Conservation (phyloP, 441 rosid genomes). For the Breynia disticha region DNA sequence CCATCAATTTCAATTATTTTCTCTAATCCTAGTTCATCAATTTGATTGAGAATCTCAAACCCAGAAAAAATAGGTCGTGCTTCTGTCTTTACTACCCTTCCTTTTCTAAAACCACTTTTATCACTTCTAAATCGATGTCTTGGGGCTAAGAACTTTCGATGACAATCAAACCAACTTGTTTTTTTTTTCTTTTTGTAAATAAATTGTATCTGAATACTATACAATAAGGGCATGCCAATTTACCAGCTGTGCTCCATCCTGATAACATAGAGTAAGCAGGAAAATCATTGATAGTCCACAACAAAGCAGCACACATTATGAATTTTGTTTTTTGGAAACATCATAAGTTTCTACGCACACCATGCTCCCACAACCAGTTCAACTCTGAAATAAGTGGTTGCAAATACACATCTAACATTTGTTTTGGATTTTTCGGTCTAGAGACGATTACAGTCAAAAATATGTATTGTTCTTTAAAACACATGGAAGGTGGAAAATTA, state of each 20-base stretch:
- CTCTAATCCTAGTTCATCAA: too few species aligned
- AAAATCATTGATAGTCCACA: slow-evolving; percentile 2
- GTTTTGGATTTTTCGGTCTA: not conserved
- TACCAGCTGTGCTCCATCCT: not conserved
- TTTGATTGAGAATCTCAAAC: too few species aligned
- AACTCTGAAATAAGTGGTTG: not conserved
- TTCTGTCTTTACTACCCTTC: too few species aligned
- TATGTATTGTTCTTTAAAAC: not conserved
- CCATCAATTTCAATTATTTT: too few species aligned
- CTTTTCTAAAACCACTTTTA: too few species aligned
- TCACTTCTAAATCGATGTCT: too few species aligned
- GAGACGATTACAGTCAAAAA: not conserved
- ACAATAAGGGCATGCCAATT: not conserved
- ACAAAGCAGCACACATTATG: not conserved
- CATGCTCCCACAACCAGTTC: not conserved
- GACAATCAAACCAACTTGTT: too few species aligned
- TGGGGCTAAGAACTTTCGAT: not conserved
- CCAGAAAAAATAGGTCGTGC: too few species aligned
- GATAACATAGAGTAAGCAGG: not conserved
- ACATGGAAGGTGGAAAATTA: not conserved
- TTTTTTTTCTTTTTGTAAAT: not conserved
- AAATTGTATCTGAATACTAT: not conserved
- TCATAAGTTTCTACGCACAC: not conserved
- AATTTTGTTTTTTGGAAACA: not conserved
- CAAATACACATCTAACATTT: not conserved